These are phyloP conservation scores for Colletotrichum filicis DNA, from an alignment of 2,329 filamentous ascomycete species.

Conservation along the genomic window DNA sequence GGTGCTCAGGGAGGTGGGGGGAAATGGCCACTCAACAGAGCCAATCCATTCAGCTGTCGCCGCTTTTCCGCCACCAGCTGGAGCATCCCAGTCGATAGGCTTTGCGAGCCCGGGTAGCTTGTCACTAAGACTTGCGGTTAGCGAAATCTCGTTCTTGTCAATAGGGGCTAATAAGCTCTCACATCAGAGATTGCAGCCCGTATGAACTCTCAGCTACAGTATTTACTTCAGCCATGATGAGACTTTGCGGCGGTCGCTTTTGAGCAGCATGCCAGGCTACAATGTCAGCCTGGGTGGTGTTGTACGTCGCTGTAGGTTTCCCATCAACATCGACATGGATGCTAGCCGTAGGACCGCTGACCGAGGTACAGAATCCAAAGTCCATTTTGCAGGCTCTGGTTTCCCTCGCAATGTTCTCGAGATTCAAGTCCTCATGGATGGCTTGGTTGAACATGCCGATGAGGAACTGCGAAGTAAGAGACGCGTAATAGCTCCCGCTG, in stretches of 20 bases:
- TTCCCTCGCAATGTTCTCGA: background rate
- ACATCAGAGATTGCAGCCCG: background rate
- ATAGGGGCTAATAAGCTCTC: background rate
- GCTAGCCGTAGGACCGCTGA: background rate
- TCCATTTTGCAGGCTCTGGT: background rate
- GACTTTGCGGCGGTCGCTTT: background rate
- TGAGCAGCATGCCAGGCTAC: background rate
- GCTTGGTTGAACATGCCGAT: background rate
- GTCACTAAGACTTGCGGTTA: background rate
- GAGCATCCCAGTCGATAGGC: background rate
- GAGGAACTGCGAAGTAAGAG: background rate
- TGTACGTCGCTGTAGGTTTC: background rate
- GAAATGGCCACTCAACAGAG: background rate
- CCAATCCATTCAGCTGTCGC: background rate
- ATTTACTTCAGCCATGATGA: background rate
- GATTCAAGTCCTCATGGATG: background rate
- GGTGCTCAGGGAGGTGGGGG: background rate
- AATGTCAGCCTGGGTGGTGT: background rate
- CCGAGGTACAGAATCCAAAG: background rate
- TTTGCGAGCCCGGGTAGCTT: background rate
- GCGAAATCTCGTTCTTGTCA: background rate
- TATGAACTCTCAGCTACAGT: background rate
- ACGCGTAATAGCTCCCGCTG: background rate
- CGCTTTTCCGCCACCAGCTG: background rate
- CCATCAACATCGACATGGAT: background rate